Evolutionary conservation across 73 alveolate species (phyloP).

Genomic region (Paraurostyla sp.): DNA sequence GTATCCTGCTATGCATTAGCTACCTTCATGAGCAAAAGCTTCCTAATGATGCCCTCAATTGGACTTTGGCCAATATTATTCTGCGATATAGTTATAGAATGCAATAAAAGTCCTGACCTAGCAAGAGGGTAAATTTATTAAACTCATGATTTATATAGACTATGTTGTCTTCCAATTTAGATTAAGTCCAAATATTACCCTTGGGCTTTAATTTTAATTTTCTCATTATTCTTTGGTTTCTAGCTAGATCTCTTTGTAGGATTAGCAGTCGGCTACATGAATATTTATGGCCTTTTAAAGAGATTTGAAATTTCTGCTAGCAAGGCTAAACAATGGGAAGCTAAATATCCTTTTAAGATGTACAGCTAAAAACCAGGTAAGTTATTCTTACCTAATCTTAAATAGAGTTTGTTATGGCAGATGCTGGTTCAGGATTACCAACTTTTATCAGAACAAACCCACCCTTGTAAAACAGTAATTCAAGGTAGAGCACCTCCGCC

Average conservation of each 20-base stretch:
- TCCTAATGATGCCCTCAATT: background rate
- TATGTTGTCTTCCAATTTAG: slow-evolving; percentile 63
- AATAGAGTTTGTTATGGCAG: slow-evolving; percentile 35
- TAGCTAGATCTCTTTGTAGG: slow-evolving; percentile 48
- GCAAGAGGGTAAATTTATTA: slow-evolving; percentile 13
- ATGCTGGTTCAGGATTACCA: slow-evolving; percentile 52
- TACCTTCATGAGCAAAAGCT: background rate
- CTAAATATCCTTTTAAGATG: slow-evolving; percentile 23
- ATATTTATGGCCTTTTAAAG: slow-evolving; percentile 6
- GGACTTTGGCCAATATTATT: slow-evolving; percentile 75
- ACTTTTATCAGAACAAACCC: slow-evolving; percentile 49
- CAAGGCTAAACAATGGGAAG: slow-evolving; percentile 59
- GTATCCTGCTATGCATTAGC: slow-evolving; percentile 6
- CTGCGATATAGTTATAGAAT: slow-evolving; percentile 67
- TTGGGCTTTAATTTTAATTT: slow-evolving; percentile 51
- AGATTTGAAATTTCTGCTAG: slow-evolving; percentile 8
- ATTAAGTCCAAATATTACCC: slow-evolving; percentile 71
- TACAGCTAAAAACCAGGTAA: slow-evolving; percentile 31
- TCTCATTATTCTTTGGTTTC: slow-evolving; percentile 46
- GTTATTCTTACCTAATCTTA: background rate
- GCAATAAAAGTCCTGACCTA: slow-evolving; percentile 67
- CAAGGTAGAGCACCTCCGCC: background rate
- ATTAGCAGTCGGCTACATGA: slow-evolving; percentile 56
- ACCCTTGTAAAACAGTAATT: background rate
- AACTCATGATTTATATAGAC: background rate